phyloP scores from a whole-genome alignment of 192 early-diverging fungal species.

The Spinellus fusiger region DNA sequence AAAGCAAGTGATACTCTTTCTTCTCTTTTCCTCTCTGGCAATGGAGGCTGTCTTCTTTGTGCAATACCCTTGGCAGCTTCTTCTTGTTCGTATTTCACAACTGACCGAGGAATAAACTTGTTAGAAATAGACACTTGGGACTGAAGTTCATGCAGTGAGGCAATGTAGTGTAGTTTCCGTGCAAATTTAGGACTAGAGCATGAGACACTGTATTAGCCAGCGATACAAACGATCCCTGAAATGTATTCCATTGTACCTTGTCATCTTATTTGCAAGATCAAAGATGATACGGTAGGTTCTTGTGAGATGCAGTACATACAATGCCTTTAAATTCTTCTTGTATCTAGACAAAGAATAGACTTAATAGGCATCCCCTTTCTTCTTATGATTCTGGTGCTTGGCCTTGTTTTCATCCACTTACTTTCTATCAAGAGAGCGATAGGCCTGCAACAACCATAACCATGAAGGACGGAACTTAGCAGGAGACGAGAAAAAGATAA shows the following conservation, averaged over 20 bases:
- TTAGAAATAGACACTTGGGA: conserved; percentile 62
- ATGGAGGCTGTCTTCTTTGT: neutral
- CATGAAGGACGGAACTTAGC: conserved; percentile 72
- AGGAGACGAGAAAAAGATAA: conserved; percentile 82
- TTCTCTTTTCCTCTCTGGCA: no score
- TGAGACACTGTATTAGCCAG: neutral
- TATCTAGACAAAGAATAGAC: conserved; percentile 38
- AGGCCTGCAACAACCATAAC: conserved; percentile 84
- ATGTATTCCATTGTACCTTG: conserved; percentile 54
- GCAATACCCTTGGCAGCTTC: neutral
- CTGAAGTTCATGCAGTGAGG: conserved; percentile 64
- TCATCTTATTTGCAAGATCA: conserved; percentile 77
- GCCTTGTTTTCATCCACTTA: conserved; percentile 23
- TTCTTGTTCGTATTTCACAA: conserved; percentile 46
- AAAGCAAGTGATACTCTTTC: conserved; percentile 48
- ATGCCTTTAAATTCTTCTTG: conserved; percentile 91
- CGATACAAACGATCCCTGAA: neutral
- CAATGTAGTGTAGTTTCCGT: conserved; percentile 76
- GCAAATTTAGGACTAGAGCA: conserved; percentile 83
- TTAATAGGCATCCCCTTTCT: neutral
- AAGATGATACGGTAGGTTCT: conserved; percentile 77
- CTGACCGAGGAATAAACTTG: conserved; percentile 68
- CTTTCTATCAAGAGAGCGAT: conserved; percentile 74
- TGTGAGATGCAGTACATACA: conserved; percentile 91
- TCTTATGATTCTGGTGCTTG: neutral